phyloP scores from a whole-genome alignment of 176 grass and related monocot species.

The Elymus sibiricus region DNA sequence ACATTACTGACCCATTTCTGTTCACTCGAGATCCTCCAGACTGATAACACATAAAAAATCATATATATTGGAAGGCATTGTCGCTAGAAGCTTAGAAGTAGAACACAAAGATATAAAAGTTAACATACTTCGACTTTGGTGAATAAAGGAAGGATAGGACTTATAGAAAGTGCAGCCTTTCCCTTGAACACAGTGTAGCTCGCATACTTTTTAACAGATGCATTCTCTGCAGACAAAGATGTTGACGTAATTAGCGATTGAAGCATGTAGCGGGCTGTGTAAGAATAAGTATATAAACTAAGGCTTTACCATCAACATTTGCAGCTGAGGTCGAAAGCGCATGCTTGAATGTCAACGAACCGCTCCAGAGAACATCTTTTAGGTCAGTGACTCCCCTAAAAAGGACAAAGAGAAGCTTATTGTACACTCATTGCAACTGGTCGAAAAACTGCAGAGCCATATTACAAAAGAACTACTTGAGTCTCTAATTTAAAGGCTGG shows the following conservation, averaged over 20 bases:
- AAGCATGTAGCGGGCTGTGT: background rate
- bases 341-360: conserved; percentile 42
- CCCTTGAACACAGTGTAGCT: conserved; percentile 83
- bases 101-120: conserved; percentile 20
- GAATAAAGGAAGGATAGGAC: conserved; percentile 70
- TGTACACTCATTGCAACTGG: background rate
- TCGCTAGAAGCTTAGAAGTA: background rate
- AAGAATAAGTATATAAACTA: background rate
- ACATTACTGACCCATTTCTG: conserved; percentile 69
- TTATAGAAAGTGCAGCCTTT: conserved; percentile 79
- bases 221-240: conserved; percentile 20
- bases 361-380: conserved; percentile 44
- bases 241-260: background rate
- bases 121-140: conserved; percentile 56
- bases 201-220: conserved; percentile 46
- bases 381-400: conserved; percentile 29
- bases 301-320: conserved; percentile 37
- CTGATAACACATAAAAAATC: conserved; percentile 32
- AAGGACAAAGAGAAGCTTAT: background rate
- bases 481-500: background rate
- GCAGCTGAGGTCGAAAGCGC: conserved; percentile 50
- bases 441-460: background rate
- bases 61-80: conserved; percentile 8
- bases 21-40: conserved; percentile 59
- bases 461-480: background rate